Conservation (phyloP, 1,284 basidiomycete species). For the Agaricales sp. region DNA sequence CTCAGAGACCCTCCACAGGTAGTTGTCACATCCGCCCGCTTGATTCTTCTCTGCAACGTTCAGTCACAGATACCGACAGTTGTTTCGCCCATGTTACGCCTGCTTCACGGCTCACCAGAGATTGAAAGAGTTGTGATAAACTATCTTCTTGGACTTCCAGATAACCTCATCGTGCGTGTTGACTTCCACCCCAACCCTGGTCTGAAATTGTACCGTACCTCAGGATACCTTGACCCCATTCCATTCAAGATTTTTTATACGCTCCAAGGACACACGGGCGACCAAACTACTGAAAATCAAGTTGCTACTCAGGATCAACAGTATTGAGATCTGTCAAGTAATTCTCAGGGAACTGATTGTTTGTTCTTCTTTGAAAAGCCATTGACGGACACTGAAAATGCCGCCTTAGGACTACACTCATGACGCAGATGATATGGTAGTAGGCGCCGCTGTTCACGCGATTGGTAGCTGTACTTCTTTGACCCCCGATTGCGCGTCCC, state of each 20-base stretch:
- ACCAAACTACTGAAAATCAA: slow-evolving; percentile 70
- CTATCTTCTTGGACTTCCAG: slow-evolving; percentile 36
- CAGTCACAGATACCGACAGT: slow-evolving; percentile 44
- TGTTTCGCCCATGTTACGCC: slow-evolving; percentile 57
- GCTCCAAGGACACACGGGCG: slow-evolving; percentile 50
- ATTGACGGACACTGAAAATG: slow-evolving; percentile 1
- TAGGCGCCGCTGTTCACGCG: slow-evolving; percentile 63
- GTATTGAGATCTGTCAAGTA: slow-evolving; percentile 53
- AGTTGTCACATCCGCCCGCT: slow-evolving; percentile 60
- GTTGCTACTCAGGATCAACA: slow-evolving; percentile 56
- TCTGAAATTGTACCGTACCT: background rate
- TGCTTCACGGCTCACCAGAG: slow-evolving; percentile 55
- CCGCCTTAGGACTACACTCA: slow-evolving; percentile 60
- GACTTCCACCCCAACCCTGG: background rate
- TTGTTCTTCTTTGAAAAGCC: slow-evolving; percentile 8
- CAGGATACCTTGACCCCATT: slow-evolving; percentile 53
- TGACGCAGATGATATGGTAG: slow-evolving; percentile 60
- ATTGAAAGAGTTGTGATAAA: slow-evolving; percentile 65
- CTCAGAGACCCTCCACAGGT: slow-evolving; percentile 37
- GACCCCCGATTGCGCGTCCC: slow-evolving; percentile 56
- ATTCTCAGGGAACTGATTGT: slow-evolving; percentile 80
- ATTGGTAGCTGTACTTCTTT: slow-evolving; percentile 67
- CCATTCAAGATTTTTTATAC: slow-evolving; percentile 59
- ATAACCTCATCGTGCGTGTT: background rate
- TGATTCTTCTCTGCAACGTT: slow-evolving; percentile 68